A percentile compares a stretch with the other conserved stretches of the same genome.
Conservation (phyloP, 2,329 filamentous ascomycete species). For the Grosmannia huntii region DNA sequence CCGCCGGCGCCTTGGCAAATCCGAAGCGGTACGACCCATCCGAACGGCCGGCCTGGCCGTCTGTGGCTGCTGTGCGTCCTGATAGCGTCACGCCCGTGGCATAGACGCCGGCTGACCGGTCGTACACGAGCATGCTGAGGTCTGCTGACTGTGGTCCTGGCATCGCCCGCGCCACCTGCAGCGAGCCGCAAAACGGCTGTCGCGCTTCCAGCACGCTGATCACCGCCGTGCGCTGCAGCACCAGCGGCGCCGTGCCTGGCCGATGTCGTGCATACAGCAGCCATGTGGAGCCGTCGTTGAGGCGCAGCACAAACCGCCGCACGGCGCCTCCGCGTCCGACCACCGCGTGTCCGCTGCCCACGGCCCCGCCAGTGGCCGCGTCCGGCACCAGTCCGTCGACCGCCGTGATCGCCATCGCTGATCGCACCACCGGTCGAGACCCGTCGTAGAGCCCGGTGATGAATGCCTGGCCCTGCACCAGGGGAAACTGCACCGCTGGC, state of each 20-base stretch:
- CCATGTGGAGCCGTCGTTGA: conserved; percentile 67
- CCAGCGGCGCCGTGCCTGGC: conserved; percentile 41
- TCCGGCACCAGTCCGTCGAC: background rate
- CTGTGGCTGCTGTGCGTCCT: conserved; percentile 25
- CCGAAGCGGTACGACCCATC: conserved; percentile 60
- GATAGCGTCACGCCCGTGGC: conserved; percentile 50
- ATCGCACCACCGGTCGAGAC: conserved; percentile 59
- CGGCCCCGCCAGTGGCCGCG: conserved; percentile 33
- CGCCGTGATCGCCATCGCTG: conserved; percentile 28
- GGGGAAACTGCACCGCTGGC: conserved; percentile 60
- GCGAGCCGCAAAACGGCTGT: conserved; percentile 57
- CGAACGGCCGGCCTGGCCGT: conserved; percentile 32
- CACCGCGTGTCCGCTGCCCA: background rate
- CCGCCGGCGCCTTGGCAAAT: conserved; percentile 45
- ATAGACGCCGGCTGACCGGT: conserved; percentile 65
- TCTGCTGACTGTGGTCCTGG: conserved; percentile 35
- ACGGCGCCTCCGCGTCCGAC: conserved; percentile 19
- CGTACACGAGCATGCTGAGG: conserved; percentile 41
- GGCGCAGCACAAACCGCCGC: conserved; percentile 60
- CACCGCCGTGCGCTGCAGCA: conserved; percentile 56
- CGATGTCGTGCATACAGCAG: conserved; percentile 60
- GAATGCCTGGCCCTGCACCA: conserved; percentile 84
- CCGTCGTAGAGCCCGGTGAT: conserved; percentile 66
- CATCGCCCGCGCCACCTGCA: conserved; percentile 75
- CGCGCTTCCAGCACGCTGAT: conserved; percentile 47